A percentile compares a stretch with the other conserved stretches of the same genome.
phyloP scores from a whole-genome alignment of 108 stramenopile species.

The Phaeodactylum tricornutum region DNA sequence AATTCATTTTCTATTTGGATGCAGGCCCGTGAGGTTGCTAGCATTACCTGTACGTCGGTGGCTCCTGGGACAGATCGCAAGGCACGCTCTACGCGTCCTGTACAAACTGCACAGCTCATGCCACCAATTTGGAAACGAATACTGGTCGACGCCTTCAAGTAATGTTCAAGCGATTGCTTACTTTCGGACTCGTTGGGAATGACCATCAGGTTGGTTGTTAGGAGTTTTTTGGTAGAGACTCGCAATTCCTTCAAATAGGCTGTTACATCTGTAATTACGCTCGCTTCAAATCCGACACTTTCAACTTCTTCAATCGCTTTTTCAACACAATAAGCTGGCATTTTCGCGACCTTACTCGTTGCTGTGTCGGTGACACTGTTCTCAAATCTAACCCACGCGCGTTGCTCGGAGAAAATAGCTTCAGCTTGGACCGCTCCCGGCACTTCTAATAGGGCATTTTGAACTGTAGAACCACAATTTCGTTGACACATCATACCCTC shows the following conservation, averaged over 20 bases:
- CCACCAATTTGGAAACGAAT: slow-evolving; percentile 40
- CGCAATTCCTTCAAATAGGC: slow-evolving; percentile 1
- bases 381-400: slow-evolving; percentile 11
- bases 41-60: slow-evolving; percentile 25
- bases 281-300: slow-evolving; percentile 52
- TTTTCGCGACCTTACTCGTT: slow-evolving; percentile 1
- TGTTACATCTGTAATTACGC: slow-evolving; percentile 14
- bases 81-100: slow-evolving; percentile 43
- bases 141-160: slow-evolving; percentile 2
- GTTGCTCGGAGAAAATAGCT: slow-evolving; percentile 19
- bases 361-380: neutral
- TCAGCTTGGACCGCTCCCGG: slow-evolving; percentile 9
- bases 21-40: slow-evolving; percentile 35
- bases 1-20: slow-evolving; percentile 4
- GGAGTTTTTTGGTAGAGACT: neutral
- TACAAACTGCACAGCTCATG: slow-evolving; percentile 66
- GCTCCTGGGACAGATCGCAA: slow-evolving; percentile 20
- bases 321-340: neutral
- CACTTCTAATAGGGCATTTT: slow-evolving; percentile 16
- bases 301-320: slow-evolving; percentile 41
- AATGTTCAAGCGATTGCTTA: no score
- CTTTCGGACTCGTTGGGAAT: slow-evolving; percentile 2
- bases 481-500: slow-evolving; percentile 94
- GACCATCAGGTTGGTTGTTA: neutral
- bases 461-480: slow-evolving; percentile 71